Base-by-base conservation (phyloP, 345 rosid genomes). In the Eucalyptus sp. region DNA sequence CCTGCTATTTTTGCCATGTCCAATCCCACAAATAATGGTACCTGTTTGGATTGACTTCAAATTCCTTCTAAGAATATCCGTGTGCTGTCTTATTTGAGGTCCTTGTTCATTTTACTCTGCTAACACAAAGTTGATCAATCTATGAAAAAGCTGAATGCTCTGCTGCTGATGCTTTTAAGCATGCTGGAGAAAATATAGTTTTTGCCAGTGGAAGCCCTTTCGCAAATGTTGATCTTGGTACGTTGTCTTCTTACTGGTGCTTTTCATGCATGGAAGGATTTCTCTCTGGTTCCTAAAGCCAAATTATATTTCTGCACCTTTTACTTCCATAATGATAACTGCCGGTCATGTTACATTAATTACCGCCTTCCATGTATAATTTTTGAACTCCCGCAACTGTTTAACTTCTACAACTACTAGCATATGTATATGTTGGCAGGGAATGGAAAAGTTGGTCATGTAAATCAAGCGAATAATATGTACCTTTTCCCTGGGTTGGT, bases 121-220 rank as follows among this genome's bases (percentile, higher is more conserved):
- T 76, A 41, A 76, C 84, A 20, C 48, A 41, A 76, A 76, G 27
- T 76, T 76, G 84, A 76, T 76, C 64, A 80, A 79, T 62, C 14
- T 68, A 76, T 91, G 91, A 87, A 87, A 91, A 95, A 98, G 99
- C 99, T 80, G 99, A 98, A 92, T 97, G 99, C 93, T 95, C 98
- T 89, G 99, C 99, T 86, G 94, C 91, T 91, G 99, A 96, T 91
- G 99, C 99, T 89, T 98, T 98, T 89, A 94, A 97, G 94, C 92
- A 95, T 88, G 98, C 98, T 50, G 99, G 99, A 92, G 98, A 93
- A 92, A 95, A 95, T 90, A 94, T 98, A 89, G 96, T 93, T 90
- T 98, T 98, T 90, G 99, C 96, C 87, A 97, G 99, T 89, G 99
- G 99, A 94, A 98, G 99, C 93, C 99, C 99, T 90, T 97, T 98